A percentile compares a stretch with the other conserved stretches of the same genome.
Evolutionary conservation across 202 grass and related monocot species (phyloP).

Genomic region (Saccharum hybrid): DNA sequence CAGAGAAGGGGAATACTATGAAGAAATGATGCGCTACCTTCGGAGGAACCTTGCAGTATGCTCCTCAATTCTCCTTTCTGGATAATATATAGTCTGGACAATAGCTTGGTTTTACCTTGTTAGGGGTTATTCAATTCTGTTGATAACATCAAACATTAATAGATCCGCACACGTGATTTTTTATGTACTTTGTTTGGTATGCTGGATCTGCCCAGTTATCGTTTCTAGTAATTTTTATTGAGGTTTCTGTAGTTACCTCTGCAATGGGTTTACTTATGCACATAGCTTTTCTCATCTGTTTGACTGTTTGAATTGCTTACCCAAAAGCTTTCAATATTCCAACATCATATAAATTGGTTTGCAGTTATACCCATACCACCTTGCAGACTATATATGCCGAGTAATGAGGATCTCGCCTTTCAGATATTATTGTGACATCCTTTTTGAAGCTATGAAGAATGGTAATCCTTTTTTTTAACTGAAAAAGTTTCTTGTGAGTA

Average conservation of each 20-base stretch:
- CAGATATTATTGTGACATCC: slow-evolving; percentile 96
- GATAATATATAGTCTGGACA: background rate
- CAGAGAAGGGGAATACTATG: slow-evolving; percentile 93
- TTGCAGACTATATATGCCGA: slow-evolving; percentile 93
- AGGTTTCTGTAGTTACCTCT: slow-evolving; percentile 25
- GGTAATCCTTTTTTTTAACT: slow-evolving; percentile 58
- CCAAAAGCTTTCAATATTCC: slow-evolving; percentile 31
- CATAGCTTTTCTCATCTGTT: slow-evolving; percentile 7
- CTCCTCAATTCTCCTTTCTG: slow-evolving; percentile 19
- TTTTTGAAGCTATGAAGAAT: slow-evolving; percentile 97
- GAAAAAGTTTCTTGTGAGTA: slow-evolving; percentile 34
- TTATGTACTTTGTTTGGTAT: slow-evolving; percentile 19
- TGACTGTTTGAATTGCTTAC: slow-evolving; percentile 19
- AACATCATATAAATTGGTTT: slow-evolving; percentile 45
- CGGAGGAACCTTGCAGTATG: slow-evolving; percentile 80
- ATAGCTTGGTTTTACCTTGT: background rate
- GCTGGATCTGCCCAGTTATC: background rate
- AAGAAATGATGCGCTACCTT: slow-evolving; percentile 97
- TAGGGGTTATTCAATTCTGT: slow-evolving; percentile 15
- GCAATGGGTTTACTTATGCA: slow-evolving; percentile 11
- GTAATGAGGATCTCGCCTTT: slow-evolving; percentile 86
- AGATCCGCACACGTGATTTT: background rate
- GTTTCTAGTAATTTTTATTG: background rate
- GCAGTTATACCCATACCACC: slow-evolving; percentile 97
- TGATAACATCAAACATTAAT: slow-evolving; percentile 10